These are phyloP conservation scores for Abrus precatorius DNA, from an alignment of 306 rosid genomes.

Conservation along the genomic window DNA sequence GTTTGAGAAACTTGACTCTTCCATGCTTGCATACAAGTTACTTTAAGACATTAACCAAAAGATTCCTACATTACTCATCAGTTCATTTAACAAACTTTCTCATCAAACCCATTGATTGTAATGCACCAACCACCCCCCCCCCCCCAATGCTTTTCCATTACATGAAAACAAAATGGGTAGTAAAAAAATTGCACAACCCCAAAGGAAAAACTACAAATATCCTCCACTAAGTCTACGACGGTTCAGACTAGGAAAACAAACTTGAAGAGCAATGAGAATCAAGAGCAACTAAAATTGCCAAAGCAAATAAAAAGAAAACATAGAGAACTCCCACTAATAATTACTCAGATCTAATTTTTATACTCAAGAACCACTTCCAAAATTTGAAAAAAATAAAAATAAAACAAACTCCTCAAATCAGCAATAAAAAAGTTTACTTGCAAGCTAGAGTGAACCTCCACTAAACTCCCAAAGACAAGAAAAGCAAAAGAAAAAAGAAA, in stretches of 20 bases:
- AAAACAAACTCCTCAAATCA: conserved; percentile 33
- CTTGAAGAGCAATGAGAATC: not conserved
- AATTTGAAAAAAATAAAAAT: not conserved
- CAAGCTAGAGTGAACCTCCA: conserved; percentile 19
- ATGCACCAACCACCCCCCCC: not conserved
- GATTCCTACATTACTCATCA: conserved; percentile 16
- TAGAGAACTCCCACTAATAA: not conserved
- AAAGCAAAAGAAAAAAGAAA: not conserved
- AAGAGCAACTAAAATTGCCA: conserved; percentile 9
- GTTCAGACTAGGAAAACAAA: conserved; percentile 15
- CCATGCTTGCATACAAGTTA: not conserved
- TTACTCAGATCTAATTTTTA: conserved; percentile 38
- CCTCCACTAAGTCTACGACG: not conserved
- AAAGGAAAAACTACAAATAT: conserved; percentile 8
- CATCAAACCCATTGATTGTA: conserved; percentile 1
- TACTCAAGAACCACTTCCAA: not conserved
- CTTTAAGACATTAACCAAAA: not conserved
- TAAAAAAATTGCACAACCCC: not conserved
- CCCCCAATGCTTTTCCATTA: conserved; percentile 1
- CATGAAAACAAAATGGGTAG: not conserved
- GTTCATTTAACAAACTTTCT: conserved; percentile 30
- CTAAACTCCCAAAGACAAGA: not conserved
- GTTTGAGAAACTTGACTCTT: conserved; percentile 9
- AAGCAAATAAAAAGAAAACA: not conserved
- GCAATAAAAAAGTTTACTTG: conserved; percentile 8